Percentiles rank a stretch among this genome's conserved stretches.
These are phyloP conservation scores for Saccharomycopsis sp. DNA, from an alignment of 805 yeast genomes.

Conservation along the genomic window DNA sequence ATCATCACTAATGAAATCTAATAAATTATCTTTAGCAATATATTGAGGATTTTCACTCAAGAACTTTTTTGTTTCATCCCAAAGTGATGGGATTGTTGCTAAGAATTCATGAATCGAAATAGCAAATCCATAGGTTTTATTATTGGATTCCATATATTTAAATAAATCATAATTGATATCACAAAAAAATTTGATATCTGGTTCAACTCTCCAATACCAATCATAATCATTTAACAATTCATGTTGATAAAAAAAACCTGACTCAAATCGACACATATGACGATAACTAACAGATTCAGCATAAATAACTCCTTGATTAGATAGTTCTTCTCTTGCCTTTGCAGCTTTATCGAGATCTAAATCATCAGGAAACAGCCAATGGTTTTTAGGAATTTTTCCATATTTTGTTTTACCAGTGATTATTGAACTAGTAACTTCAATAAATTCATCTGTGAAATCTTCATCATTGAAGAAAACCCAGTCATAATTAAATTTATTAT, in stretches of 20 bases:
- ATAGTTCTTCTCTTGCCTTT: constrained; percentile 22
- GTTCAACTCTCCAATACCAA: constrained; percentile 55
- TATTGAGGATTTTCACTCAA: constrained; percentile 34
- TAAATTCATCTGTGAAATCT: constrained; percentile 32
- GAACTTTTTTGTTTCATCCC: constrained; percentile 38
- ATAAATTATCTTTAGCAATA: constrained; percentile 37
- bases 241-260: constrained; percentile 48
- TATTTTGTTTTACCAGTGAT: constrained; percentile 35
- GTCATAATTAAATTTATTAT: constrained; percentile 68
- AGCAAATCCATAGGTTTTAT: constrained; percentile 41
- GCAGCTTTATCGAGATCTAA: constrained; percentile 29
- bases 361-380: constrained; percentile 38
- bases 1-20: constrained; percentile 38
- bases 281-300: constrained; percentile 44
- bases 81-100: constrained; percentile 40
- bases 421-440: constrained; percentile 22
- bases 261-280: constrained; percentile 66
- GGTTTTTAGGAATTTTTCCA: constrained; percentile 33
- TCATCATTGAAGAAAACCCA: constrained; percentile 67
- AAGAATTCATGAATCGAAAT: constrained; percentile 42
- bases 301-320: constrained; percentile 26
- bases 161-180: constrained; percentile 50
- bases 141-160: constrained; percentile 29
- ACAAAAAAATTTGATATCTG: constrained; percentile 44
- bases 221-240: constrained; percentile 35